A percentile compares a stretch with the other conserved stretches of the same genome.
phyloP scores from a whole-genome alignment of 2,329 filamentous ascomycete species.

The Calonectria henricotiae region DNA sequence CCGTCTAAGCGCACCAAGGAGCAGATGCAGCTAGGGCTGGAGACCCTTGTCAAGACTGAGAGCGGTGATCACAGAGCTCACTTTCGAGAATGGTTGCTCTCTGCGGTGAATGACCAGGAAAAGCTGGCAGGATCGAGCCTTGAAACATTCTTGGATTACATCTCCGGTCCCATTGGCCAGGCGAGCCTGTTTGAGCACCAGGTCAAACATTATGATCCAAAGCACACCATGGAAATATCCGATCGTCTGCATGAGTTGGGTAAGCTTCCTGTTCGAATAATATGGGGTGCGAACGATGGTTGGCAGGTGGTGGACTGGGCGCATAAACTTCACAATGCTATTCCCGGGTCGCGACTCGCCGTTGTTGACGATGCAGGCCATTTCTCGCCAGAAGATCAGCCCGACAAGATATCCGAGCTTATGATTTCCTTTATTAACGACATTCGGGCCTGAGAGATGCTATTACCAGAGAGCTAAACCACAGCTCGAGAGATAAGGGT shows the following conservation, averaged over 20 bases:
- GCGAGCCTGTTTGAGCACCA: slow-evolving; percentile 56
- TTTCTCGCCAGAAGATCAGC: slow-evolving; percentile 55
- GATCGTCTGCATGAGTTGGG: slow-evolving; percentile 47
- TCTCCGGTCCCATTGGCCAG: slow-evolving; percentile 55
- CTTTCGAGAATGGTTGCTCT: slow-evolving; percentile 52
- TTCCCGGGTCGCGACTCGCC: slow-evolving; percentile 52
- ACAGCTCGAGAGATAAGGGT: neutral
- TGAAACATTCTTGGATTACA: slow-evolving; percentile 52
- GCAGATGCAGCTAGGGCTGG: slow-evolving; percentile 54
- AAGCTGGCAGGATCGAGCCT: slow-evolving; percentile 47
- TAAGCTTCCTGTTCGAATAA: slow-evolving; percentile 51
- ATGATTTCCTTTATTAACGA: slow-evolving; percentile 36
- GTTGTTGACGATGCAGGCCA: slow-evolving; percentile 53
- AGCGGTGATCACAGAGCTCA: slow-evolving; percentile 48
- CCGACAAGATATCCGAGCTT: slow-evolving; percentile 42
- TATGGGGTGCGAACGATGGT: slow-evolving; percentile 55
- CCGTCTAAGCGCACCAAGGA: slow-evolving; percentile 54
- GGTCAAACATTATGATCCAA: slow-evolving; percentile 55
- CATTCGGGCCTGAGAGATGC: neutral
- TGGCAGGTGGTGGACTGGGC: slow-evolving; percentile 57
- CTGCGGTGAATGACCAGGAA: slow-evolving; percentile 44
- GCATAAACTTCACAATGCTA: slow-evolving; percentile 51
- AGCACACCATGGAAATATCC: slow-evolving; percentile 55
- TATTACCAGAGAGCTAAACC: neutral
- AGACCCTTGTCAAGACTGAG: slow-evolving; percentile 48